These are phyloP conservation scores for Rhizopus sp. DNA, from an alignment of 371 early-diverging fungal species.

Conservation along the genomic window DNA sequence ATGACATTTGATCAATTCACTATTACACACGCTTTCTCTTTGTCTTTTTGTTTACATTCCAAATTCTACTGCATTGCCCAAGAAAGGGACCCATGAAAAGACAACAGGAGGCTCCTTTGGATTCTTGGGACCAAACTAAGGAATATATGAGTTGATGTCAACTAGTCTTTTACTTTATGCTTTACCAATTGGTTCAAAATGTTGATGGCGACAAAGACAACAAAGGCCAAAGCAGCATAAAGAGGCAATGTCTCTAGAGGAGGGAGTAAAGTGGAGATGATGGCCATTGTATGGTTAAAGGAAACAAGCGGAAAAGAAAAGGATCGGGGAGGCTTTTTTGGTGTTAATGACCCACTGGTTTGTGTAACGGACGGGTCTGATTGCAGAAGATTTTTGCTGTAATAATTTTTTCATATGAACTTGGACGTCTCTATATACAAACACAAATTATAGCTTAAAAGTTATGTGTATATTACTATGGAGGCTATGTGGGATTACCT, in stretches of 20 bases:
- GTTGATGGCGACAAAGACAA: constrained; percentile 36
- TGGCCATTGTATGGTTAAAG: constrained; percentile 21
- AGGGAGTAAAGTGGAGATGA: constrained; percentile 29
- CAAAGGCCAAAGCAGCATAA: constrained; percentile 35
- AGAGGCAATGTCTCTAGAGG: constrained; percentile 20
- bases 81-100: constrained; percentile 85
- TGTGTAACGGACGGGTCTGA: constrained; percentile 19
- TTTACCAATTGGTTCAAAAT: constrained; percentile 51
- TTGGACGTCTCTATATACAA: too few relatives aligned
- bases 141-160: not conserved
- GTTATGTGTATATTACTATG: too few relatives aligned
- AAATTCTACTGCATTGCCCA: constrained; percentile 72
- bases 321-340: not conserved
- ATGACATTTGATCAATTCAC: not conserved
- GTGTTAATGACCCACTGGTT: constrained; percentile 9
- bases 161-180: constrained; percentile 5
- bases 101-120: constrained; percentile 83
- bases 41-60: not conserved
- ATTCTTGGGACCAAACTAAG: constrained; percentile 52
- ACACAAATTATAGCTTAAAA: too few relatives aligned
- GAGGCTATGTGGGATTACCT: too few relatives aligned
- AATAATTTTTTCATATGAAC: too few relatives aligned
- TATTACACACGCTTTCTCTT: not conserved
- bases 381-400: constrained; percentile 11
- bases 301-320: not conserved